A percentile compares a stretch with the other conserved stretches of the same genome.
Evolutionary conservation across 192 early-diverging fungal genomes (phyloP).

Genomic region (Geranomyces variabilis): DNA sequence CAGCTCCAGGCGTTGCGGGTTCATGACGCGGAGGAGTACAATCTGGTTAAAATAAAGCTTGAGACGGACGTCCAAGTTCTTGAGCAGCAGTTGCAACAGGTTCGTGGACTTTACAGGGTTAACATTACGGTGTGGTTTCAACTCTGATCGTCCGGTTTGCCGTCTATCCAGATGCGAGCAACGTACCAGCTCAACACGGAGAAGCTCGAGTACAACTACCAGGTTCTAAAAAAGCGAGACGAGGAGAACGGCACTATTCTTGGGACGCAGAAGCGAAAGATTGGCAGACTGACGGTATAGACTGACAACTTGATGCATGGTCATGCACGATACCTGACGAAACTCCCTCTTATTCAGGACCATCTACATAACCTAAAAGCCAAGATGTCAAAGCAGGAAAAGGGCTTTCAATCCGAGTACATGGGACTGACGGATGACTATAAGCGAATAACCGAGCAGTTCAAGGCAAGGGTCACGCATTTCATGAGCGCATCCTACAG

Average conservation of each 20-base stretch:
- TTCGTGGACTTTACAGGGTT: constrained; percentile 5
- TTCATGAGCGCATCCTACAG: not conserved
- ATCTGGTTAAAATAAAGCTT: constrained; percentile 65
- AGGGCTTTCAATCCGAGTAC: constrained; percentile 51
- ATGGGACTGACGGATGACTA: constrained; percentile 59
- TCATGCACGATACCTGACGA: not conserved
- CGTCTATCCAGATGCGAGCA: constrained; percentile 51
- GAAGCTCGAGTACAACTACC: constrained; percentile 68
- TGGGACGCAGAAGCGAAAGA: constrained; percentile 61
- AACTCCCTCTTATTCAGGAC: constrained; percentile 32
- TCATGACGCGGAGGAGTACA: constrained; percentile 66
- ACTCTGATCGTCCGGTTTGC: not conserved
- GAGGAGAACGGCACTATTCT: constrained; percentile 66
- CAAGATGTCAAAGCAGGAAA: constrained; percentile 61
- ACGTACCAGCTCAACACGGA: constrained; percentile 66
- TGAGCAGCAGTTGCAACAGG: constrained; percentile 66
- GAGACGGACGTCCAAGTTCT: constrained; percentile 68
- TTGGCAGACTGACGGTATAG: constrained; percentile 53
- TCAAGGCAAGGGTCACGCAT: constrained; percentile 36
- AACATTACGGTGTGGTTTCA: not conserved
- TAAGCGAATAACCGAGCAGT: constrained; percentile 62
- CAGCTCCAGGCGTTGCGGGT: constrained; percentile 57
- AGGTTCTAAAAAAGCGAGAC: constrained; percentile 66
- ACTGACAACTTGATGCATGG: not conserved
- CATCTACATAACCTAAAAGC: constrained; percentile 58